Evolutionary conservation across 2,329 filamentous ascomycete species (phyloP), one percentile per base, ranked within the genome.

Genomic region (Sporothrix pseudoabietina): DNA sequence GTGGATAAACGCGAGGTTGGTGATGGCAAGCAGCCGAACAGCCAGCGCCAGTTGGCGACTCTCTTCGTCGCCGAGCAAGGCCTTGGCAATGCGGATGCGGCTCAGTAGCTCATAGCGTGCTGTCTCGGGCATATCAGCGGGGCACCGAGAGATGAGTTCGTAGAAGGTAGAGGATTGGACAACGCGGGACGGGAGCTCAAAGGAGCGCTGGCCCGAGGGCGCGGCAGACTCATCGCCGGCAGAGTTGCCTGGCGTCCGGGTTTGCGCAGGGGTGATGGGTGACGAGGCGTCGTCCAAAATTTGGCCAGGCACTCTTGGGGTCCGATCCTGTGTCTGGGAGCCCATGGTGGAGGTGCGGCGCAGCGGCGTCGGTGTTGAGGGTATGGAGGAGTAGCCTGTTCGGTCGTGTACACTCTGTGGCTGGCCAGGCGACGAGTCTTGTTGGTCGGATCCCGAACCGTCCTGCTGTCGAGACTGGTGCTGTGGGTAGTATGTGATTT

Each of bases 1-100:
- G 77, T 97, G 91, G 72, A 98, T 93, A 80, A 97, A 98, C 1
- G 94, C 93, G 75, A 99, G 82, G 78, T 98, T 99, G 32, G 93
- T 92, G 74, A 98, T 91, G 16, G 95, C 94, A 57, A 99, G 85
- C 52, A 98, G 85, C 44, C 95, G 92, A 71, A 95, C 89, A 49
- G 92, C 90, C 68, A 99, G 85, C 19, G 95, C 90, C 77, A 92
- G 87, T 79, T 94, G 92, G 61, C 94, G 89, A 30, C 88, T 88
- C 74, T 90, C 86, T 14, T 86, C 80, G 0, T 92, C 90, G 0
- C 86, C 87, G 44, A 89, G 85, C 73, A 99, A 85, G 16, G 93
- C 93, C 80, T 94, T 92, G n/a, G 94, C 93, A 73, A 92, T 89
- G 74, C 96, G 91, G 30, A 98, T 83, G 72, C 93, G 91, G 77